Base-by-base conservation (phyloP, 163 green algal genomes). In the Scenedesmus sp. region DNA sequence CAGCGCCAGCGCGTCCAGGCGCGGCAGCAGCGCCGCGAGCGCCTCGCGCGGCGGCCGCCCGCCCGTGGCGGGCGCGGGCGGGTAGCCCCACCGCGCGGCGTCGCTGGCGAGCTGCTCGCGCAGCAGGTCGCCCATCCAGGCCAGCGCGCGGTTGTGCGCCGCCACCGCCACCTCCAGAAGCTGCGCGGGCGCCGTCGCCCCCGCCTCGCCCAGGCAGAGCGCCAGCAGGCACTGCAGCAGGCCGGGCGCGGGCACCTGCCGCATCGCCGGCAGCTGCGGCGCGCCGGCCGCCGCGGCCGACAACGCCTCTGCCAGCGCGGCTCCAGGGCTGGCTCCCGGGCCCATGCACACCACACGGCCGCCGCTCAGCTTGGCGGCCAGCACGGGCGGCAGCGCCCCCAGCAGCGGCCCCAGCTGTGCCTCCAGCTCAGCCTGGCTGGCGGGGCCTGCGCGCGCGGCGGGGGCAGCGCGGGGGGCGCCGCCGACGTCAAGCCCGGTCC, bases 151-250 rank as follows among this genome's bases (percentile, higher is more conserved):
- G 29, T 77, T 77, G 42, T 77, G 69, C 9, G 69, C 69, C 4
- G 33, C 24, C 57, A 77, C 54, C 24, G 54, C 64, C 20, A 13
- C 17, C 1, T 4, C 13, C 67, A 76, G 29, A 31, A 76, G 15
- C 1, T 26, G 39, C 22, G 11, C 29, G n/a, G 24, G 29, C n/a
- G 26, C 44, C 15, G 26, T 2, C 17, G 24, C 44, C 2, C 39
- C 63, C 28, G 63, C 63, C 1, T 5, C 36, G 7, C 24, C 39
- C 63, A 58, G 15, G 22, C 18, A 67, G 10, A 66, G 42, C n/a
- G 24, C 53, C 39, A 77, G 33, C 22, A 77, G 54, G 20, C 36
- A 33, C 69, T 77, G 53, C 53, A 77, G 69, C 54, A 77, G 69
- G 2, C 24, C 36, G 15, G 36, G 10, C 33, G 69, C 48, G 18